Base-by-base conservation (phyloP, 768 basidiomycete genomes). In the Pholiota molesta region DNA sequence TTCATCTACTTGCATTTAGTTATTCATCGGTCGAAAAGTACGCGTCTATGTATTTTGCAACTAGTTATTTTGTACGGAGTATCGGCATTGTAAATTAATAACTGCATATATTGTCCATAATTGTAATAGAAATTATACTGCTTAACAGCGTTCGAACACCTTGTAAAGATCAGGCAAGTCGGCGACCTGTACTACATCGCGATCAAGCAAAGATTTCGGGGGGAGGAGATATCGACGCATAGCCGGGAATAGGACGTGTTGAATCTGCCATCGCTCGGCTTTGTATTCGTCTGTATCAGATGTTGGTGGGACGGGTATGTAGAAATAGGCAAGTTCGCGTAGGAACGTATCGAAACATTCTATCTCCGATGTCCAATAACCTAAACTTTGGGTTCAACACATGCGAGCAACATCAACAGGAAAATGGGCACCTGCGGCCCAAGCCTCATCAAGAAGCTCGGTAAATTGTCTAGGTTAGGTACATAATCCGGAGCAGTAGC, bases 311-410 rank as follows among this genome's bases (percentile, higher is more conserved):
- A 87, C 85, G 1, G 94, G 92, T 0, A 87, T 83, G 72, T 97
- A 95, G 77, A 98, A 99, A 72, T 86, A 93, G 2, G 95, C 94
- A 7, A 99, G 79, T 73, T 99, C 97, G 37, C 89, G 87, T 29
- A 97, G 78, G 71, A 99, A 91, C 0, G 87, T 83, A 19, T 85
- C 82, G 71, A 99, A 98, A 70, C 97, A 99, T 61, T 86, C 89
- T 29, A 79, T 79, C 71, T 99, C 97, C 0, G 83, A 81, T 19
- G 82, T 81, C 97, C 97, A 99, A 68, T 95, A 28, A 98, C 94
- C 92, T 98, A 66, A 35, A 19, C 21, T 1, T 17, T 10, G 2
- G 31, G 11, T 13, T 17, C 26, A 35, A 21, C 35, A 37, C 2
- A 37, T 13, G 35, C 54, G 21, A 62, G 57, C 42, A 49, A 7